These are phyloP conservation scores for Mortierella sp. DNA, from an alignment of 371 early-diverging fungal genomes.

Conservation along the genomic window DNA sequence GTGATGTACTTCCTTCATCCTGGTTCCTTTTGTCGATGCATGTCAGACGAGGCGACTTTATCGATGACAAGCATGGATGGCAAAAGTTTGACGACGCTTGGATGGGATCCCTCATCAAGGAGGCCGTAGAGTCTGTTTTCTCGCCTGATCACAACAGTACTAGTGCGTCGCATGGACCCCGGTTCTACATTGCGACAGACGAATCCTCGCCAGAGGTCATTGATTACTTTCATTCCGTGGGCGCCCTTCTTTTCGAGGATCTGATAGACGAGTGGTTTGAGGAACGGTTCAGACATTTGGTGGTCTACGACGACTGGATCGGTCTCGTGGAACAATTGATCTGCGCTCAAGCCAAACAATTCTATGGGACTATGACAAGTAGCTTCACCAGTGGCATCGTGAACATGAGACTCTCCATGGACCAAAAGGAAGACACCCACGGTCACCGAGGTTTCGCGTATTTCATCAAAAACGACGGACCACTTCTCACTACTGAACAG, in stretches of 20 bases:
- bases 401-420: constrained; percentile 17
- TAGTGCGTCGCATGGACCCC: background rate
- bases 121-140: constrained; percentile 14
- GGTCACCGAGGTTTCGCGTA: background rate
- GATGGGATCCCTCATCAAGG: constrained; percentile 25
- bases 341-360: constrained; percentile 12
- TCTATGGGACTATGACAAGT: constrained; percentile 37
- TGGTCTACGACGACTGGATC: constrained; percentile 38
- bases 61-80: constrained; percentile 27
- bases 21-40: constrained; percentile 39
- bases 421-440: background rate
- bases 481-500: constrained; percentile 4
- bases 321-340: constrained; percentile 34
- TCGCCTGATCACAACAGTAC: background rate
- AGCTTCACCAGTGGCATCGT: constrained; percentile 39
- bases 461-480: constrained; percentile 11
- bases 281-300: constrained; percentile 15
- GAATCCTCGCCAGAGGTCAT: constrained; percentile 9
- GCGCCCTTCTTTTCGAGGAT: constrained; percentile 31
- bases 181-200: constrained; percentile 30
- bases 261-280: constrained; percentile 23
- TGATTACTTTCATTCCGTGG: constrained; percentile 26
- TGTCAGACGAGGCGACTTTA: constrained; percentile 40
- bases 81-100: constrained; percentile 29
- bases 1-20: background rate